Conservation (phyloP, 1,284 basidiomycete species). For the Ustilago curta region DNA sequence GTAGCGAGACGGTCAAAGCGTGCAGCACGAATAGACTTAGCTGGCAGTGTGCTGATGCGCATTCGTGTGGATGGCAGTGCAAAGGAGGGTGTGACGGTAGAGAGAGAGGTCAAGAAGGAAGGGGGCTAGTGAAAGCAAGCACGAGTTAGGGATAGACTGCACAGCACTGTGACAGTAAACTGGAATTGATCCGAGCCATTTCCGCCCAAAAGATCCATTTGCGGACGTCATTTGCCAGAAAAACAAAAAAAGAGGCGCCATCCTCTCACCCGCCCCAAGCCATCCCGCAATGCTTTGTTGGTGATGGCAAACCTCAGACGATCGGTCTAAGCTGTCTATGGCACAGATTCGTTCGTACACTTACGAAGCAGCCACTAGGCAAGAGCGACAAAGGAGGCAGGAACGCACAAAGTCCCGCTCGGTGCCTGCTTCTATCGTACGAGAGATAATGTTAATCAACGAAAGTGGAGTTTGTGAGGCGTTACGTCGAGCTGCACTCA, state of each 20-base stretch:
- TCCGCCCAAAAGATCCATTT: not conserved
- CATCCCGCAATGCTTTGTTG: slow-evolving; percentile 1
- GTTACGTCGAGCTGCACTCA: too few relatives aligned
- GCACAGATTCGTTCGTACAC: too few relatives aligned
- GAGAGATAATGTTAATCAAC: not conserved
- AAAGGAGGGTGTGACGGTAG: not conserved
- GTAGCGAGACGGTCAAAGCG: slow-evolving; percentile 38
- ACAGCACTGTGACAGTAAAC: too few relatives aligned
- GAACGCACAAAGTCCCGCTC: not conserved
- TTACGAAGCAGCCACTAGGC: not conserved
- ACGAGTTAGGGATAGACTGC: slow-evolving; percentile 7
- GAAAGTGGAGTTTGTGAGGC: not conserved
- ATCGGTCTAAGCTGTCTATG: not conserved
- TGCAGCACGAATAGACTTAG: slow-evolving; percentile 22
- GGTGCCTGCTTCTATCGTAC: not conserved
- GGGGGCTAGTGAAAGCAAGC: not conserved
- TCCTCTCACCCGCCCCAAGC: slow-evolving; percentile 3
- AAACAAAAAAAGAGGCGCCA: not conserved
- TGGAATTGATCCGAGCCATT: not conserved
- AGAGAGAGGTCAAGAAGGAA: not conserved
- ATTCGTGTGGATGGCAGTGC: slow-evolving; percentile 19
- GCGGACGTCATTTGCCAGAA: not conserved
- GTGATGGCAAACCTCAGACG: not conserved
- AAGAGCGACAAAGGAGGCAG: not conserved
- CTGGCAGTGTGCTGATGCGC: slow-evolving; percentile 23